These are phyloP conservation scores for Epipyxis sp. DNA, from an alignment of 108 stramenopile genomes.

Conservation along the genomic window DNA sequence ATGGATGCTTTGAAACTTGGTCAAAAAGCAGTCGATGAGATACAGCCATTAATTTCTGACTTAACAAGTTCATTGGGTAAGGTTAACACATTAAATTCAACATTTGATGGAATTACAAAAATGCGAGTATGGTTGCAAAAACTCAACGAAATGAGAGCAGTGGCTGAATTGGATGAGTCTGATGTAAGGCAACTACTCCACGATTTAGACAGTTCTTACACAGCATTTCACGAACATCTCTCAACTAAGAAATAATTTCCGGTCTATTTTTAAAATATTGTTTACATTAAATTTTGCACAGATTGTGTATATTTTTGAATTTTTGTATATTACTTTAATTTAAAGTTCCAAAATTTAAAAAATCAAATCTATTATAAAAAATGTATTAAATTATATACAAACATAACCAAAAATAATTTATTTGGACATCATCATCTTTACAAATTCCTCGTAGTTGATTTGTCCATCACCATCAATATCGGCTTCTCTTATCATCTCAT, in stretches of 20 bases:
- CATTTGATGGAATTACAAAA: constrained; percentile 78
- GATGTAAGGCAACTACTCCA: constrained; percentile 82
- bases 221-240: constrained; percentile 63
- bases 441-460: constrained; percentile 99
- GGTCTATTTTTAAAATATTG: too few species aligned
- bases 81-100: constrained; percentile 75
- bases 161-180: constrained; percentile 82
- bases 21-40: constrained; percentile 88
- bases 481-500: constrained; percentile 99
- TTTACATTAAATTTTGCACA: neutral
- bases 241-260: neutral
- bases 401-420: constrained; percentile 61
- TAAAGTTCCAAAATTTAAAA: too few species aligned
- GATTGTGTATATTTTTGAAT: neutral
- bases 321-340: neutral
- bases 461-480: constrained; percentile 99
- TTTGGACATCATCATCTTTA: constrained; percentile 99
- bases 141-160: constrained; percentile 85
- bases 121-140: constrained; percentile 83
- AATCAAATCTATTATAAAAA: too few species aligned
- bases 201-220: constrained; percentile 83
- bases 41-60: constrained; percentile 87
- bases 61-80: constrained; percentile 74
- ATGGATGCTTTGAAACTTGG: constrained; percentile 95
- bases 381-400: too few species aligned